Evolutionary conservation across 495 filamentous ascomycete genomes (phyloP), one percentile per base, ranked within the genome.

Genomic region (Thozetella sp.): DNA sequence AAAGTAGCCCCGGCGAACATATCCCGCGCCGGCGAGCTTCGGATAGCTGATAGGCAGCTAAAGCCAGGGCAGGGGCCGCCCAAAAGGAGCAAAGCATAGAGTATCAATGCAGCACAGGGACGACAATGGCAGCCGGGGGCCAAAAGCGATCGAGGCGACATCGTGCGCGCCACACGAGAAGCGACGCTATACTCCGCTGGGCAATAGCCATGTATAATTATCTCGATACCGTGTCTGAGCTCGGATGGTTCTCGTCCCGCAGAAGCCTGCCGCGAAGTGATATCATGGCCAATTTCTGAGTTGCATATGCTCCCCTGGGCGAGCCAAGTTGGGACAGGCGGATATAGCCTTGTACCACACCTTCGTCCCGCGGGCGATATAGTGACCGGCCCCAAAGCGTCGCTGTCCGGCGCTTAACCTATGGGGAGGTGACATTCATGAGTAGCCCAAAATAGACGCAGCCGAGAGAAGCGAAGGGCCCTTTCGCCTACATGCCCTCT

Each of bases 371-470:
- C n/a, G 43, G 43, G 9, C n/a, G 9, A 48, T 48, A 48, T 13
- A 48, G 43, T 48, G 43, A 3, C 20, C 9, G 43, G 12, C 3
- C 6, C 9, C 43, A 48, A 10, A 20, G 43, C 43, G 43, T 48
- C n/a, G 43, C 3, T 20, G 43, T 15, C 43, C 43, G 43, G 43
- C 43, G 43, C 43, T 48, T 48, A 48, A 20, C 10, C 11, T 19
- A 20, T n/a, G 43, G 43, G n/a, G 11, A 20, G 20, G 43, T n/a
- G 9, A n/a, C n/a, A 19, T 15, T 48, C 43, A 48, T 15, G n/a
- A 9, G 4, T n/a, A n/a, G 43, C 43, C 43, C n/a, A 48, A 48
- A 48, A 48, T 48, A 48, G 43, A 48, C 43, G 43, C 43, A n/a
- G 20, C 43, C 43, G n/a, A 20, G 43, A 19, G 43, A 10, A 48